Evolutionary conservation across 257 asterid species (phyloP), one percentile per base, ranked within the genome.

Genomic region (Parsonsia alboflavescens): DNA sequence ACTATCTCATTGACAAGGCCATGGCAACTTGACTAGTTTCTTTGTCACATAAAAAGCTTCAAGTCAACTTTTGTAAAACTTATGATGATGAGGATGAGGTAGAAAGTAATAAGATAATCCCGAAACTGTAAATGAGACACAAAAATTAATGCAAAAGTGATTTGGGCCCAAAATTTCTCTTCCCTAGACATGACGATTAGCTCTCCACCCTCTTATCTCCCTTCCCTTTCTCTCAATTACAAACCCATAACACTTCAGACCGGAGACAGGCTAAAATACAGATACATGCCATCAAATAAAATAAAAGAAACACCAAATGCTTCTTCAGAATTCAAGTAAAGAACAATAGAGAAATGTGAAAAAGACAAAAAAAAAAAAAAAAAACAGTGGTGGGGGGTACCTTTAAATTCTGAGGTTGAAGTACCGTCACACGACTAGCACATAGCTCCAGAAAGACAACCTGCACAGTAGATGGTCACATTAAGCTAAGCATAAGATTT

Each of bases 371-470:
- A 39, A 46, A 49, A 74, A 73, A 77, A 53, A 13, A 24, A 76
- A 21, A 48, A 61, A 5, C 46, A 7, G 46, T 2, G 9, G 46
- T 0, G 46, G 49, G 9, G 66, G 73, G 64, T 8, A 94, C 97
- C 99, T 90, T 90, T 56, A 89, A 76, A 83, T 85, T 75, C 45
- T 88, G 96, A 61, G 89, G 96, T 19, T 86, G 83, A 80, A 94
- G 97, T 77, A 90, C 57, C 53, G 92, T 84, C 70, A 90, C 78
- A 17, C 97, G 96, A 73, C 96, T 82, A 39, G 97, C 76, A 78
- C 99, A 94, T 75, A 94, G 80, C 86, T 94, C 99, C 87, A 92
- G 75, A 82, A 86, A 94, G 54, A 94, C 96, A 67, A 85, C 97
- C 99, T 94, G 86, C 67, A 84, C 63, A 46, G 65, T 36, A 70